phyloP scores from a whole-genome alignment of 2,329 filamentous ascomycete species.

The Plectosphaerella plurivora region DNA sequence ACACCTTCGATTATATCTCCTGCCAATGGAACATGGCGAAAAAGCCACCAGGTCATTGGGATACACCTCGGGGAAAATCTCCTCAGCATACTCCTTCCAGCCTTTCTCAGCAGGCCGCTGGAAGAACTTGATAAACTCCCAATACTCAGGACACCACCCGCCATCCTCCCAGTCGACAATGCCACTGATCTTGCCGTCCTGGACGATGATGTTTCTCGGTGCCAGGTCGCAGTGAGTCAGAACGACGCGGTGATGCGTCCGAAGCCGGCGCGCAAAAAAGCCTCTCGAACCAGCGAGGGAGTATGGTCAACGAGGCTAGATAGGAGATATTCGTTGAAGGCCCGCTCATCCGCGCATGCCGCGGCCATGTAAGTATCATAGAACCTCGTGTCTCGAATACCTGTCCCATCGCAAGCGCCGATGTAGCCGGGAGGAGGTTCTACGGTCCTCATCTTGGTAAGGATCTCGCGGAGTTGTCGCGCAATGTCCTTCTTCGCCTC shows the following conservation, averaged over 20 bases:
- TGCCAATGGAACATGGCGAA: slow-evolving; percentile 17
- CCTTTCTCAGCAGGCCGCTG: slow-evolving; percentile 13
- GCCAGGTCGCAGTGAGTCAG: slow-evolving; percentile 40
- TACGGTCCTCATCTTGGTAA: slow-evolving; percentile 18
- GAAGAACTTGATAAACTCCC: slow-evolving; percentile 25
- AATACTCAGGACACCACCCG: slow-evolving; percentile 29
- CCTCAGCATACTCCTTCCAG: slow-evolving; percentile 16
- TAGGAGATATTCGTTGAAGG: slow-evolving; percentile 19
- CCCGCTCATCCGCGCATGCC: slow-evolving; percentile 14
- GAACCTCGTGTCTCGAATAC: slow-evolving; percentile 18
- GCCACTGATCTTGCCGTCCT: slow-evolving; percentile 16
- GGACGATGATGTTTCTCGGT: slow-evolving; percentile 21
- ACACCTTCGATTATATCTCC: neutral
- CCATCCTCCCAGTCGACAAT: slow-evolving; percentile 27
- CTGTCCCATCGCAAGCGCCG: slow-evolving; percentile 18
- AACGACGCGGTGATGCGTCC: slow-evolving; percentile 24
- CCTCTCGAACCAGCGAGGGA: slow-evolving; percentile 13
- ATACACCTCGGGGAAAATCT: slow-evolving; percentile 19
- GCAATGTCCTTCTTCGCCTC: slow-evolving; percentile 15
- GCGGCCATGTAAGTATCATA: slow-evolving; percentile 14
- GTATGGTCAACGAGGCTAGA: slow-evolving; percentile 8
- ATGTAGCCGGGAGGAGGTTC: slow-evolving; percentile 15
- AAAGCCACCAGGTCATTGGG: slow-evolving; percentile 18
- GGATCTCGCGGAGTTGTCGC: slow-evolving; percentile 18
- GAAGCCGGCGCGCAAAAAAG: slow-evolving; percentile 17